phyloP scores from a whole-genome alignment of 306 rosid genomes.

The Cucumis hystrix region DNA sequence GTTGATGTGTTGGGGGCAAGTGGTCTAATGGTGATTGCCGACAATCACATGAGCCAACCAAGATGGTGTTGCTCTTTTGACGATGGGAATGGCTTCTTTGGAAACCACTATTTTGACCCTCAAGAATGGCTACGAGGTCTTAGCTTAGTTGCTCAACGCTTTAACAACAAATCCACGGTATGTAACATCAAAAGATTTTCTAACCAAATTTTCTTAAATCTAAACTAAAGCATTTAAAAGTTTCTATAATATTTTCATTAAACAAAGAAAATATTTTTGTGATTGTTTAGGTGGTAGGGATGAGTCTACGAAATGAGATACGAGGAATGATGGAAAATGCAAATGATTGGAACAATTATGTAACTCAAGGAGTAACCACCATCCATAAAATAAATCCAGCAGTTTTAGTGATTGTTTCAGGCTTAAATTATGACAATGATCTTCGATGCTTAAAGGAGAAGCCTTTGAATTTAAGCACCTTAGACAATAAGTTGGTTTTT shows the following conservation, averaged over 20 bases:
- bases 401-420: not conserved
- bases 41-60: slow-evolving; percentile 44
- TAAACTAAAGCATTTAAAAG: not conserved
- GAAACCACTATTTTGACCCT: slow-evolving; percentile 31
- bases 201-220: not conserved
- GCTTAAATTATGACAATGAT: not conserved
- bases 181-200: not conserved
- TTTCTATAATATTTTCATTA: not conserved
- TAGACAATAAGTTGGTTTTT: not conserved
- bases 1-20: slow-evolving; percentile 22
- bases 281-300: not conserved
- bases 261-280: too few species aligned
- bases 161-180: slow-evolving; percentile 18
- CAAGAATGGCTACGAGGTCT: slow-evolving; percentile 6
- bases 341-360: too few species aligned
- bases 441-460: not conserved
- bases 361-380: not conserved
- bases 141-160: slow-evolving; percentile 21
- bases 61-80: slow-evolving; percentile 40
- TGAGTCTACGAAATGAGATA: not conserved
- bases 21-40: slow-evolving; percentile 28
- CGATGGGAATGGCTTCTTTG: slow-evolving; percentile 42
- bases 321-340: not conserved
- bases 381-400: not conserved
- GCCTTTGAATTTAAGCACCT: not conserved